A percentile compares a stretch with the other conserved stretches of the same genome.
These are phyloP conservation scores for Auricularia auricula-judae DNA, from an alignment of 768 basidiomycete genomes.

Conservation along the genomic window DNA sequence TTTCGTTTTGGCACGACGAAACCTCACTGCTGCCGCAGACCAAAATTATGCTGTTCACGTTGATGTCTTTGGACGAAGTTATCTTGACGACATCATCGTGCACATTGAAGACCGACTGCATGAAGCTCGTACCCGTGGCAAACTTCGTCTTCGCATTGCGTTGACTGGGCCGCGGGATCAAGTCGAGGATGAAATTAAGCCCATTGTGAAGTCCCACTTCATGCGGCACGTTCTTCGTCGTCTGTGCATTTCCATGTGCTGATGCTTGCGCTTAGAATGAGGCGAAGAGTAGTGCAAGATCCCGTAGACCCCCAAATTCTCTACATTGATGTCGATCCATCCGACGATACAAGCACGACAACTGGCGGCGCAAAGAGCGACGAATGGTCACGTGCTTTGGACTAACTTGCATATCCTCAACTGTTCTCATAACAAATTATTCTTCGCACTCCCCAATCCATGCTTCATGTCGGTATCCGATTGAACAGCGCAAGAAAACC, in stretches of 20 bases:
- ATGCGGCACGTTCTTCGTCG: background rate
- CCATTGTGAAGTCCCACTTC: background rate
- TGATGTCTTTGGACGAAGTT: background rate
- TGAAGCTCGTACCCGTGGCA: background rate
- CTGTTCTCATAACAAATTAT: no score
- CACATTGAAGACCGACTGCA: background rate
- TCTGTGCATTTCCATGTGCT: background rate
- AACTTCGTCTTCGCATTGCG: background rate
- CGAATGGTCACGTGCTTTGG: background rate
- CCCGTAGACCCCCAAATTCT: background rate
- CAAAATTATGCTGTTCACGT: background rate
- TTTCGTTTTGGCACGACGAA: background rate
- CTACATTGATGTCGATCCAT: background rate
- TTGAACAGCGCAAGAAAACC: background rate
- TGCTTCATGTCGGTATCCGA: no score
- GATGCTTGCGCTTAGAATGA: background rate
- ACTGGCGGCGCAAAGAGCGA: background rate
- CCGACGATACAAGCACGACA: background rate
- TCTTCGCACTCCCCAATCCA: no score
- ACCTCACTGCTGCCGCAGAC: background rate
- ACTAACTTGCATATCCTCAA: background rate
- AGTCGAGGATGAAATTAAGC: background rate
- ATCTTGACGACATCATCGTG: background rate
- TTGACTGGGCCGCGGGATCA: background rate
- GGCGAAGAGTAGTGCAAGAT: background rate